Evolutionary conservation across 129 eudicot genomes (phyloP).

Genomic region (Flaveria robusta): DNA sequence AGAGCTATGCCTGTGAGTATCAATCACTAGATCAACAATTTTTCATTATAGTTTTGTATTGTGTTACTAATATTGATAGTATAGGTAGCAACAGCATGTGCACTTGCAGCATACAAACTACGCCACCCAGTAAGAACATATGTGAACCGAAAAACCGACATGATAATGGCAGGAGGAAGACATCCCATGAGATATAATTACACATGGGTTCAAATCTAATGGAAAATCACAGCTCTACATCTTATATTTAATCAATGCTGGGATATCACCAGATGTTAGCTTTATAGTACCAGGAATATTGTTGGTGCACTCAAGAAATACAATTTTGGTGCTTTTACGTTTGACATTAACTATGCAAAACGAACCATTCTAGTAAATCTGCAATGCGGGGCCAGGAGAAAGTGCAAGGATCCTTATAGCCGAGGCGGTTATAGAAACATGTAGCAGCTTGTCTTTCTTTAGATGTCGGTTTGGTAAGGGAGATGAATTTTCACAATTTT

Average conservation of each 20-base stretch:
- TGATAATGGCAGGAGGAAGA: conserved; percentile 90
- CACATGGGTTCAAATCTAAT: conserved; percentile 70
- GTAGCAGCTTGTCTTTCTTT: conserved; percentile 61
- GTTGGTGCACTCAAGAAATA: conserved; percentile 68
- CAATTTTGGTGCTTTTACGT: conserved; percentile 83
- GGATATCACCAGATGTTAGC: conserved; percentile 63
- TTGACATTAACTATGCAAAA: conserved; percentile 74
- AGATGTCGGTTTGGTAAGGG: conserved; percentile 69
- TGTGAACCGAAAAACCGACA: conserved; percentile 80
- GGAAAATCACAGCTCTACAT: conserved; percentile 79
- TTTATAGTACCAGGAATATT: conserved; percentile 60
- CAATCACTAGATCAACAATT: not conserved
- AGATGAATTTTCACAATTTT: conserved; percentile 60
- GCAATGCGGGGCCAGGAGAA: conserved; percentile 97
- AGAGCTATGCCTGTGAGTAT: conserved; percentile 77
- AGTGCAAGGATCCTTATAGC: conserved; percentile 82
- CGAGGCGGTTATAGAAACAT: conserved; percentile 76
- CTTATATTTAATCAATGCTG: conserved; percentile 68
- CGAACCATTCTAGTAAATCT: conserved; percentile 76
- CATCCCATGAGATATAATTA: conserved; percentile 95
- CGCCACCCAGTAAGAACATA: conserved; percentile 76
- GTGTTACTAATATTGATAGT: conserved; percentile 14
- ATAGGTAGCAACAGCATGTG: conserved; percentile 87
- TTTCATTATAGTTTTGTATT: not conserved
- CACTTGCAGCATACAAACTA: conserved; percentile 87